These are phyloP conservation scores for Podospora tetraspora DNA, from an alignment of 495 filamentous ascomycete species.

Conservation along the genomic window DNA sequence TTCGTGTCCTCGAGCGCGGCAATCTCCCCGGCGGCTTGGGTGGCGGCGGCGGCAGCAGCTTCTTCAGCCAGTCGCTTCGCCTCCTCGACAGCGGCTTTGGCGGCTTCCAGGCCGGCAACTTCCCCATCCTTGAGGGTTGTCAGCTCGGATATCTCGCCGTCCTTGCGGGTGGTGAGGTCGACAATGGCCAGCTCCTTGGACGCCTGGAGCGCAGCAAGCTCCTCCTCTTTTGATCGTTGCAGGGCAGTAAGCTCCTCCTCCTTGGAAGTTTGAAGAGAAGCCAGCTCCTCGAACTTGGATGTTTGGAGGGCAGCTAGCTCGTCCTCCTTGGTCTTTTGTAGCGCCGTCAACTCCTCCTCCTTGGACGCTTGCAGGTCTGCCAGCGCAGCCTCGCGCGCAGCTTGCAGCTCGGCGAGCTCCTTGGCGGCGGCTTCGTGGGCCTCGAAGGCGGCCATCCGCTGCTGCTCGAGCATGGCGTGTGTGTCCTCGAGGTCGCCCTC, in stretches of 20 bases:
- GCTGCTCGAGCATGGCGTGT: slow-evolving; percentile 16
- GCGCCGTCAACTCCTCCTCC: slow-evolving; percentile 7
- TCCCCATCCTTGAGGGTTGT: slow-evolving; percentile 2
- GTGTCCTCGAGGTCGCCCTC: slow-evolving; percentile 28
- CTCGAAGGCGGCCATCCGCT: slow-evolving; percentile 14
- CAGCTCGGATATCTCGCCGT: slow-evolving; percentile 6
- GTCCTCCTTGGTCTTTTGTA: slow-evolving; percentile 8
- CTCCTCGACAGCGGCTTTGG: slow-evolving; percentile 24
- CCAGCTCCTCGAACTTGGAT: slow-evolving; percentile 2
- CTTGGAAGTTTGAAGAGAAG: slow-evolving; percentile 2
- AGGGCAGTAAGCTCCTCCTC: slow-evolving; percentile 6
- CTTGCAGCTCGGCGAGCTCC: slow-evolving; percentile 10
- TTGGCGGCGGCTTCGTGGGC: slow-evolving; percentile 19
- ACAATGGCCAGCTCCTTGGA: slow-evolving; percentile 9
- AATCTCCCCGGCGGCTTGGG: slow-evolving; percentile 24
- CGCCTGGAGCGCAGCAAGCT: slow-evolving; percentile 4
- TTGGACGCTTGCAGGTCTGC: slow-evolving; percentile 9
- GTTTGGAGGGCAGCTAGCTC: slow-evolving; percentile 11
- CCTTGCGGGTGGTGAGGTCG: neutral
- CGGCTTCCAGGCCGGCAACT: slow-evolving; percentile 19
- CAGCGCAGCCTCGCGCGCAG: slow-evolving; percentile 11
- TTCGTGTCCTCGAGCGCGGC: slow-evolving; percentile 23
- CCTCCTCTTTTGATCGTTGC: neutral
- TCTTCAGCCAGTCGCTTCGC: slow-evolving; percentile 23
- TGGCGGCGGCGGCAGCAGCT: slow-evolving; percentile 28